Conservation (phyloP, 2,329 filamentous ascomycete species). For the Talaromyces sp. region DNA sequence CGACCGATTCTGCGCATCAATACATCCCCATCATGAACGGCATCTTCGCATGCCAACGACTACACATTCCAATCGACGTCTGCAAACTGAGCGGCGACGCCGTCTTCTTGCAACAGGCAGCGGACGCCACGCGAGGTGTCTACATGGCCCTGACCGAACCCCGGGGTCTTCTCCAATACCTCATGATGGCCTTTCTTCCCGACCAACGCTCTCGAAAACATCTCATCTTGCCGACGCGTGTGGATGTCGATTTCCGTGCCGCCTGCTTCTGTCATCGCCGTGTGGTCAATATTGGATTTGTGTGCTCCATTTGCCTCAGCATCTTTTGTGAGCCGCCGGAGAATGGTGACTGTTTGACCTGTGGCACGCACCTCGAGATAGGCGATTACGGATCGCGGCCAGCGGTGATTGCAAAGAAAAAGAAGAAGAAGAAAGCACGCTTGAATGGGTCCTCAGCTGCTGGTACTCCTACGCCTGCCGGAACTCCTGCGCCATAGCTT, state of each 20-base stretch:
- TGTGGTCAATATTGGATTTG: constrained; percentile 87
- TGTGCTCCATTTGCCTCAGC: constrained; percentile 93
- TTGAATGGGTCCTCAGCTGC: constrained; percentile 44
- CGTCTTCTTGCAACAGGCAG: constrained; percentile 90
- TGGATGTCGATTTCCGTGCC: constrained; percentile 92
- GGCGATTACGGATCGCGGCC: constrained; percentile 72
- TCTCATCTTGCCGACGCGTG: constrained; percentile 73
- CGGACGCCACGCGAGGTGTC: constrained; percentile 65
- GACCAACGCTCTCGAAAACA: constrained; percentile 61
- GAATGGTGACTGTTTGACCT: constrained; percentile 72
- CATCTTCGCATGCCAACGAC: constrained; percentile 89
- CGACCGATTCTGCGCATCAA: constrained; percentile 77
- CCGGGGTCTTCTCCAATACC: constrained; percentile 76
- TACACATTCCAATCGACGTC: constrained; percentile 87
- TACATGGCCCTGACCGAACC: constrained; percentile 62
- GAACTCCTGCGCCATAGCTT: constrained; percentile 23
- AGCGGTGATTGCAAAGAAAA: constrained; percentile 66
- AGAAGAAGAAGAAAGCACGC: constrained; percentile 71
- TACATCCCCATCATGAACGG: constrained; percentile 99
- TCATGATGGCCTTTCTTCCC: constrained; percentile 90
- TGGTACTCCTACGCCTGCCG: constrained; percentile 57
- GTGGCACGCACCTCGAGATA: constrained; percentile 73
- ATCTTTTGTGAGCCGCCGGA: constrained; percentile 73
- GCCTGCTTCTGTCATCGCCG: constrained; percentile 94
- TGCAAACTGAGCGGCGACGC: constrained; percentile 79